Base-by-base conservation (phyloP, 164 flowering plant species). In the Vitis amurensis region DNA sequence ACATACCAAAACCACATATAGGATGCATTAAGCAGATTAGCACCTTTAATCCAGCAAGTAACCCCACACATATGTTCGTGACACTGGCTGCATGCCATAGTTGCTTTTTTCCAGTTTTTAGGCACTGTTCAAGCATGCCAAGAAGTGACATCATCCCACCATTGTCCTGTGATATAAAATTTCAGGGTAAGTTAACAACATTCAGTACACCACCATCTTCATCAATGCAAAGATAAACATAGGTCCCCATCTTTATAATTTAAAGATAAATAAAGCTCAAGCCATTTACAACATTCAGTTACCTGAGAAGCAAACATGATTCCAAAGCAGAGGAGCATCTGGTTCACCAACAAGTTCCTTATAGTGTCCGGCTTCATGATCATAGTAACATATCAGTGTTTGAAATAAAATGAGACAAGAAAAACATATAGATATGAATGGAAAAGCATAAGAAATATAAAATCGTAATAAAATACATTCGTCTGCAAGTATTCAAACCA, bases 11-110 rank as follows among this genome's bases (percentile, higher is more conserved):
- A 14, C 44, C 53, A 17, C 30, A 31, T 15, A 51, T 17, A 51
- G 58, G 13, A 27, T 17, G n/a, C 50, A 12, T 23, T 63, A 58
- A 31, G 55, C 29, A 64, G 14, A 74, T 64, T n/a, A 56, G 52
- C 48, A 93, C 99, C 98, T 95, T 95, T 49, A 95, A 77, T 52
- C 94, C 97, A 72, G 97, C 78, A 68, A 95, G 92, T 66, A 95
- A 76, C 16, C 89, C 98, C 63, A 90, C 97, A 77, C 99, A 95
- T 62, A 87, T 87, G 79, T 93, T 95, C 67, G 94, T 91, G 50
- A 90, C 75, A 78, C 85, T 86, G 61, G 87, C 80, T 51, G 81
- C 77, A 77, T 82, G 98, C 93, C 97, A 91, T 48, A 85, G 56
- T 77, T 90, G 98, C 71, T 84, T 91, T 71, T 85, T 95, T 27